These are phyloP conservation scores for Rhizomucor pusillus DNA, from an alignment of 371 early-diverging fungal species.

Conservation along the genomic window DNA sequence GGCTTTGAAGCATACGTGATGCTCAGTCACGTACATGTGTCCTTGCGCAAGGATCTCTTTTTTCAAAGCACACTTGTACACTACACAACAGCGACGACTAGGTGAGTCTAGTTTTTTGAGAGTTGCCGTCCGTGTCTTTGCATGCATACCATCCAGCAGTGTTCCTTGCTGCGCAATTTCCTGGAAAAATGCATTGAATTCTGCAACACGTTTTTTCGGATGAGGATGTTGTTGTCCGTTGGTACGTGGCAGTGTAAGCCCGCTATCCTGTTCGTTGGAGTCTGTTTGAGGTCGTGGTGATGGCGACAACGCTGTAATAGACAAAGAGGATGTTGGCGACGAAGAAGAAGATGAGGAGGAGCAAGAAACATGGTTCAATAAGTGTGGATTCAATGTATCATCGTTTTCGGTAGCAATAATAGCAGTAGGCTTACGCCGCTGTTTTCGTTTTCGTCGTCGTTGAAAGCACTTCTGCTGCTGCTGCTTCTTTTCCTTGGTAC, in stretches of 20 bases:
- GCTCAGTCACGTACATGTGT: constrained; percentile 82
- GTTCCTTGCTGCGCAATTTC: constrained; percentile 61
- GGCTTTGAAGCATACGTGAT: constrained; percentile 89
- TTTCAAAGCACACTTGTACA: constrained; percentile 89
- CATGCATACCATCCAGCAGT: constrained; percentile 58
- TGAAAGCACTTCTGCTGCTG: too few relatives aligned
- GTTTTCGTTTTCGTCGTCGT: too few relatives aligned
- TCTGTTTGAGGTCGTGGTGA: too few relatives aligned
- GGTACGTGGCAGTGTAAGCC: too few relatives aligned
- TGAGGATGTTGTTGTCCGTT: too few relatives aligned
- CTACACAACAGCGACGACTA: too few relatives aligned
- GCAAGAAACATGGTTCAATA: neutral
- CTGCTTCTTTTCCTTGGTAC: too few relatives aligned
- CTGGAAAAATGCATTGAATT: constrained; percentile 63
- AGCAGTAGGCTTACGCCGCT: too few relatives aligned
- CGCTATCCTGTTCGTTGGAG: too few relatives aligned
- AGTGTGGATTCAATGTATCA: neutral
- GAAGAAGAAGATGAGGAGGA: neutral
- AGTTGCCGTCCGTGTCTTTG: neutral
- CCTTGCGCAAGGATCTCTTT: constrained; percentile 94
- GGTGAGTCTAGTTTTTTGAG: neutral
- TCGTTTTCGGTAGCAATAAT: too few relatives aligned
- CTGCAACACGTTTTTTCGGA: constrained; percentile 32
- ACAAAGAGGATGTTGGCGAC: too few relatives aligned
- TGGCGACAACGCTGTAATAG: too few relatives aligned